Conservation (phyloP, 2,329 filamentous ascomycete species). For the Clonostachys rhizophaga region DNA sequence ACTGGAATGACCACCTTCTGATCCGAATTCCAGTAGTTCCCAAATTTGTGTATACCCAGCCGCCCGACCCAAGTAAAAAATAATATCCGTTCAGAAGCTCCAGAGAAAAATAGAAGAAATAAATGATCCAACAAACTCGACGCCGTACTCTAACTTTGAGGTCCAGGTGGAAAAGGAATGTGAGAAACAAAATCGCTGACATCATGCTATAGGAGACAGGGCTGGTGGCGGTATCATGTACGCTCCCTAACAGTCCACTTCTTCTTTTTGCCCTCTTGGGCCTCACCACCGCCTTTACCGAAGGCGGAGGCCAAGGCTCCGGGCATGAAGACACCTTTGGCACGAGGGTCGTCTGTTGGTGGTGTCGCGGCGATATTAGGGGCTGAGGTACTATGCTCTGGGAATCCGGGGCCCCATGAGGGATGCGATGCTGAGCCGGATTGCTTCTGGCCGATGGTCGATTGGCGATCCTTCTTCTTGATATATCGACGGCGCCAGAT, state of each 20-base stretch:
- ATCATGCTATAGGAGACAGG: too few relatives aligned
- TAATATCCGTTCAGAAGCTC: too few relatives aligned
- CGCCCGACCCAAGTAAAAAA: too few relatives aligned
- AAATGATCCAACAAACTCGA: too few relatives aligned
- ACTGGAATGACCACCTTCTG: too few relatives aligned
- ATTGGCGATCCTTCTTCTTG: conserved; percentile 58
- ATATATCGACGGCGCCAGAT: conserved; percentile 72
- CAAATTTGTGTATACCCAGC: too few relatives aligned
- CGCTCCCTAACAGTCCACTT: not conserved
- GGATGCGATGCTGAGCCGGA: conserved; percentile 26
- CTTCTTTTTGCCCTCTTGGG: not conserved
- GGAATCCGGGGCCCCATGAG: conserved; percentile 25
- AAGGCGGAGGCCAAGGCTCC: conserved; percentile 6
- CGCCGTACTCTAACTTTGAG: too few relatives aligned
- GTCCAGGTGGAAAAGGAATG: too few relatives aligned
- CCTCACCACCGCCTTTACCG: too few relatives aligned
- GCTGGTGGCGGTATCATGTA: not conserved
- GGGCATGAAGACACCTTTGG: conserved; percentile 9
- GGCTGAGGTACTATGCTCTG: conserved; percentile 9
- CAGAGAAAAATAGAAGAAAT: too few relatives aligned
- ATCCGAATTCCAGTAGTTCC: too few relatives aligned
- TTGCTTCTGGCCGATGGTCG: conserved; percentile 26
- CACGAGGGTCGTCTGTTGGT: conserved; percentile 15
- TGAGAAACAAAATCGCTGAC: too few relatives aligned
- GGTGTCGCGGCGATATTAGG: conserved; percentile 17